These are phyloP conservation scores for Vigna trinervia DNA, from an alignment of 306 rosid genomes.

Conservation along the genomic window DNA sequence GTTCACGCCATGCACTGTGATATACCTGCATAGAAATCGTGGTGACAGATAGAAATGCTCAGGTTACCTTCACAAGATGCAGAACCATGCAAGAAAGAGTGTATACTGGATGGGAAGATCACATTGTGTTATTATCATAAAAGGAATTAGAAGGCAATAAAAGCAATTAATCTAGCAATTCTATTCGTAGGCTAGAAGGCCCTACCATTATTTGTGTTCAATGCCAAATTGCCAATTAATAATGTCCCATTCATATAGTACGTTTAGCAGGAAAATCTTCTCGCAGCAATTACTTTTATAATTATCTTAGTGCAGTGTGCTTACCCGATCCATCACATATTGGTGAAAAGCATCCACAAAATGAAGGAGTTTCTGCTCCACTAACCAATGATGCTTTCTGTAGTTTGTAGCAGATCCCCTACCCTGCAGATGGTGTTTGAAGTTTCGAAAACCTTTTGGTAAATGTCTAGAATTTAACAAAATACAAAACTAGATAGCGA, in stretches of 20 bases:
- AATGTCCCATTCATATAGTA: conserved; percentile 7
- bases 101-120: conserved; percentile 7
- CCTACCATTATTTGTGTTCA: conserved; percentile 14
- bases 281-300: conserved; percentile 20
- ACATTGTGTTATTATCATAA: conserved; percentile 3
- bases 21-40: conserved; percentile 74
- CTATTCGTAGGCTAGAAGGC: conserved; percentile 19
- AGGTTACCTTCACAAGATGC: conserved; percentile 40
- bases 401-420: conserved; percentile 62
- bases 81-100: conserved; percentile 27
- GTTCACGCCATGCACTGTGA: conserved; percentile 99
- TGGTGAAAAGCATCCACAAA: conserved; percentile 99
- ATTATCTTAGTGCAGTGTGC: conserved; percentile 39
- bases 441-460: conserved; percentile 32
- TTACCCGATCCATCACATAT: conserved; percentile 96
- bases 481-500: conserved; percentile 28
- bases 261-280: conserved; percentile 28
- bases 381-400: conserved; percentile 84
- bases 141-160: conserved; percentile 29
- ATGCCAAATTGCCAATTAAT: conserved; percentile 33
- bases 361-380: conserved; percentile 98
- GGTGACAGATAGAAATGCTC: conserved; percentile 46
- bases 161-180: conserved; percentile 17
- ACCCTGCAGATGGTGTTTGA: conserved; percentile 65
- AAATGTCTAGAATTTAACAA: conserved; percentile 22